Conservation (phyloP, 2,329 filamentous ascomycete genomes). For the Monilinia fructicola region DNA sequence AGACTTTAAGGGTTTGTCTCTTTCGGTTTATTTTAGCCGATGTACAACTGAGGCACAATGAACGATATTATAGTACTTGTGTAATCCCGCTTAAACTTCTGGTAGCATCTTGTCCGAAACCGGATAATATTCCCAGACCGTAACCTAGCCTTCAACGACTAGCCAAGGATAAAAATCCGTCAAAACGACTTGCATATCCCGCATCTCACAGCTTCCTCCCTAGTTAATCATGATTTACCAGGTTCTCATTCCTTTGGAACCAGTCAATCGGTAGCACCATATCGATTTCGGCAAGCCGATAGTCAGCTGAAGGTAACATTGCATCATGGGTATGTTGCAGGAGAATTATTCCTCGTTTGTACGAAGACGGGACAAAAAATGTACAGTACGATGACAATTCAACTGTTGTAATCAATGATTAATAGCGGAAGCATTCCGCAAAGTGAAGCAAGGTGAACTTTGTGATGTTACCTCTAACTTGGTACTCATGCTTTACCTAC, state of each 20-base stretch:
- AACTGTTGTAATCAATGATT: not conserved
- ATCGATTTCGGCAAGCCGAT: not conserved
- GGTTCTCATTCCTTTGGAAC: conserved; percentile 4
- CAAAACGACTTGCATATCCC: conserved; percentile 2
- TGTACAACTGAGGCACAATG: conserved; percentile 1
- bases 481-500: not conserved
- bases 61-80: not conserved
- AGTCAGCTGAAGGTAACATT: not conserved
- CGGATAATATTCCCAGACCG: not conserved
- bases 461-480: not conserved
- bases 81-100: not conserved
- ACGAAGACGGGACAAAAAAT: no score
- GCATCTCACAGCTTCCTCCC: not conserved
- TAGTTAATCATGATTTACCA: not conserved
- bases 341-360: no score
- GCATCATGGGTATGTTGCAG: not conserved
- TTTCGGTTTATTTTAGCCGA: not conserved
- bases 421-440: not conserved
- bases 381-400: no score
- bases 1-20: not conserved
- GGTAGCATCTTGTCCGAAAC: not conserved
- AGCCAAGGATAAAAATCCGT: not conserved
- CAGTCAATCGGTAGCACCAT: conserved; percentile 14
- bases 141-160: not conserved
- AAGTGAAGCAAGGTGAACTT: not conserved